Evolutionary conservation across 441 rosid species (phyloP), one percentile per base, ranked within the genome.

Genomic region (Brassica balearica): DNA sequence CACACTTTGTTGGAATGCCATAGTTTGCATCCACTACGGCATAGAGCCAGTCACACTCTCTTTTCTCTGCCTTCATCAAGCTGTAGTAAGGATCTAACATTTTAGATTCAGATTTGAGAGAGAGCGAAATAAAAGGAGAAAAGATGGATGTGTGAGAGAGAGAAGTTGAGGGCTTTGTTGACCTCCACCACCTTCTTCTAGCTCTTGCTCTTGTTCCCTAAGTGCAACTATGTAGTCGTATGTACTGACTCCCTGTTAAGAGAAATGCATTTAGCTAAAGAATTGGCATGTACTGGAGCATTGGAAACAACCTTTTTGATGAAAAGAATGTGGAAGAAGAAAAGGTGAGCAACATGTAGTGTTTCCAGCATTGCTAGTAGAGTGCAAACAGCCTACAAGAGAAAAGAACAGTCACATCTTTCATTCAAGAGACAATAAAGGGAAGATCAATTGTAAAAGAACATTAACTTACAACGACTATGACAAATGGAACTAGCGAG

Each of bases 141-240:
- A 34, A 34, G 41, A 34, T 34, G 41, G 41, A 34, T 34, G 9
- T 34, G 41, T 6, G 41, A 34, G 41, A 34, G 41, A 34, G 41
- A 34, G 41, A 34, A 34, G 0, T 36, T 34, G 38, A 34, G 36
- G 36, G 84, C 97, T 92, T 73, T 92, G 99, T 84, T 91, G 95
- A 51, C 92, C 96, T 65, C 90, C 96, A 51, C 89, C 60, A 17
- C 10, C 60, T 55, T 51, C 97, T 82, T 96, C 97, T 77, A 80
- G 93, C 73, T 96, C 98, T 84, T 89, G 99, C 62, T 95, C 98
- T 83, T 96, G 97, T 85, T 96, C 99, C 83, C 97, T 86, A 62
- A 96, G 87, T 22, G 98, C 98, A 81, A 94, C 89, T 71, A 96
- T 92, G 88, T 96, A 96, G 87, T 92, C 99, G 38, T 96, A 96